Evolutionary conservation across 129 eudicot genomes (phyloP).

Genomic region (Artemisia annua): DNA sequence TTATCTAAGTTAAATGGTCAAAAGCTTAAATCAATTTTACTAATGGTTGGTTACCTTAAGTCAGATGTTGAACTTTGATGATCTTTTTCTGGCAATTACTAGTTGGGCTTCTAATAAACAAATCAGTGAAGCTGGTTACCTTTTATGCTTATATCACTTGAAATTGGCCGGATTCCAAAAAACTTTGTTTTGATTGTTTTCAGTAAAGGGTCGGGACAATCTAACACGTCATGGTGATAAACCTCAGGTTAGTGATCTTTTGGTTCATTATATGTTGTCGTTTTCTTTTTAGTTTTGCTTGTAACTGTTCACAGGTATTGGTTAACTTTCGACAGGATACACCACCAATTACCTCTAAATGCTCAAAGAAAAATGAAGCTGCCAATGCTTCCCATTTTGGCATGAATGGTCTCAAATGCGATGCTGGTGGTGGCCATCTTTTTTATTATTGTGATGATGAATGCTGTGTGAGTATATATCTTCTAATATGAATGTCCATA

Average conservation of each 20-base stretch:
- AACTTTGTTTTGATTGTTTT: conserved; percentile 15
- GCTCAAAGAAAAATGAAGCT: conserved; percentile 19
- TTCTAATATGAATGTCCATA: conserved; percentile 1
- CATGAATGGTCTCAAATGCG: conserved; percentile 1
- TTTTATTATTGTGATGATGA: conserved; percentile 44
- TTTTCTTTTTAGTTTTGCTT: background rate
- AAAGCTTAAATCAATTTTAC: too few species aligned
- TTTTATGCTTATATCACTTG: background rate
- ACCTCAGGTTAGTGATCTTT: conserved; percentile 46
- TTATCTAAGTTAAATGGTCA: too few species aligned
- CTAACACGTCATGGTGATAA: conserved; percentile 31
- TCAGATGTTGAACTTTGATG: too few species aligned
- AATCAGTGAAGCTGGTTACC: too few species aligned
- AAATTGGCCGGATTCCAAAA: conserved; percentile 1
- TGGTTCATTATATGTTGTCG: background rate
- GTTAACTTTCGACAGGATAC: conserved; percentile 44
- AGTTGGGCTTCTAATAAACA: too few species aligned
- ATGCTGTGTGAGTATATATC: conserved; percentile 53
- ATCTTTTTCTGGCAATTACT: too few species aligned
- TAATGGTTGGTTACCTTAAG: too few species aligned
- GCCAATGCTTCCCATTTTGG: background rate
- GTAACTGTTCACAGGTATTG: conserved; percentile 7
- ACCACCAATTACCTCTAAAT: conserved; percentile 46
- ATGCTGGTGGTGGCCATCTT: conserved; percentile 28
- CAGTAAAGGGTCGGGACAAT: conserved; percentile 45